phyloP scores from a whole-genome alignment of 1,284 basidiomycete genomes.

The Cutaneotrichosporon dermatis region DNA sequence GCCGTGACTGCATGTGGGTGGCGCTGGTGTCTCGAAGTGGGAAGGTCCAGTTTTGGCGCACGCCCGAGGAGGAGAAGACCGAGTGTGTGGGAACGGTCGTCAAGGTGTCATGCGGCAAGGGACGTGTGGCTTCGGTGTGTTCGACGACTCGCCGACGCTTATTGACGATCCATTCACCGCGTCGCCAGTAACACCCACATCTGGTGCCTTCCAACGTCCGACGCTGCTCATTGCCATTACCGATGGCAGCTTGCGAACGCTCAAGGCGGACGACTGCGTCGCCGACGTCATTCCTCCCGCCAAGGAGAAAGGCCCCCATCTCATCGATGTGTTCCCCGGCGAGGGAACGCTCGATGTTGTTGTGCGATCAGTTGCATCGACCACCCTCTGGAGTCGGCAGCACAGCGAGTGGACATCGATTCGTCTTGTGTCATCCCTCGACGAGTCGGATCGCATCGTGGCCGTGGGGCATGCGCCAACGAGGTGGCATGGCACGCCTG shows the following conservation, averaged over 20 bases:
- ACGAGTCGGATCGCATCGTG: constrained; percentile 19
- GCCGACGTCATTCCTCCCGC: constrained; percentile 12
- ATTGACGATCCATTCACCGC: constrained; percentile 20
- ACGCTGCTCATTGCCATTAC: constrained; percentile 13
- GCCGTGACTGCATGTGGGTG: constrained; percentile 7
- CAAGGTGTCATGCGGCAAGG: not conserved
- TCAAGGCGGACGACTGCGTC: constrained; percentile 5
- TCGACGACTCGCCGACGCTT: constrained; percentile 6
- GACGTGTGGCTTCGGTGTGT: constrained; percentile 5
- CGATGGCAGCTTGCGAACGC: constrained; percentile 13
- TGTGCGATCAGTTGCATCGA: constrained; percentile 1
- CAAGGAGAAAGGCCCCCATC: not conserved
- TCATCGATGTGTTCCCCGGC: constrained; percentile 9
- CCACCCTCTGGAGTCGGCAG: constrained; percentile 14
- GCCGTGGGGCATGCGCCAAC: constrained; percentile 1
- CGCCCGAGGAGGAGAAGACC: constrained; percentile 14
- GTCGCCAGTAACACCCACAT: not conserved
- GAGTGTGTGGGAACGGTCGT: constrained; percentile 1
- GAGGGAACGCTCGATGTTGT: constrained; percentile 5
- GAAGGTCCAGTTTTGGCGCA: constrained; percentile 13
- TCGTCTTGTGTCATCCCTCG: constrained; percentile 9
- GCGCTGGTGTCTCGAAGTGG: constrained; percentile 14
- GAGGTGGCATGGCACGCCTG: constrained; percentile 11
- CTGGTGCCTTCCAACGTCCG: constrained; percentile 1
- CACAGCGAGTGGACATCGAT: constrained; percentile 15